Evolutionary conservation across 441 rosid species (phyloP), one percentile per base, ranked within the genome.

Genomic region (Bruguiera hainesii): DNA sequence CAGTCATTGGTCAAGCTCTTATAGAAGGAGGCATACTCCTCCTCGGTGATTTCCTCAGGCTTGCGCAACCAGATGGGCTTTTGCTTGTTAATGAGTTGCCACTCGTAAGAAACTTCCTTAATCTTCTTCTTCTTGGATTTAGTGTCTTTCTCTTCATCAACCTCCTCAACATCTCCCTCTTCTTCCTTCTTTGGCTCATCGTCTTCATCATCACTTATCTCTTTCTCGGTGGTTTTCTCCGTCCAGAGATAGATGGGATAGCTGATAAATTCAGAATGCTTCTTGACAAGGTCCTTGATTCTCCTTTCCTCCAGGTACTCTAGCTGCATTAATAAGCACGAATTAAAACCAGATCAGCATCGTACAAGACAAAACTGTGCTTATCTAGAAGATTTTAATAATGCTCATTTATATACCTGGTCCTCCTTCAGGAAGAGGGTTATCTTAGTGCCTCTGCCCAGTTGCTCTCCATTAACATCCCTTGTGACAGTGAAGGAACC

Each of bases 11-110:
- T 89, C 76, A 92, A 71, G 83, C 96, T 89, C 89, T 92, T 92
- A 77, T 92, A 92, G 78, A 89, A 89, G 4, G 98, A 75, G n/a
- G 95, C 91, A 25, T 92, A 92, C 52, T 92, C 96, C 55, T 92
- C 98, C 78, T 92, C 88, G 18, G 82, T 84, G 68, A 92, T 92
- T 70, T 92, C 98, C 74, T 92, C 96, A 0, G 96, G 89, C 65
- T 88, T 92, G 33, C 93, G 87, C 87, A 92, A 71, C 98, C 96
- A 91, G 73, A 91, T 89, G 9, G 98, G 98, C 72, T 91, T 91
- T 73, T 91, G 94, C 80, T 89, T 91, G 89, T 91, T 91, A 61
- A 85, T 79, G 16, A 76, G 78, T 55, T 83, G 84, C 93, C 96
- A 91, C 67, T 91, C 97, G 10, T 89, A 84, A 33, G 97, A 87